Evolutionary conservation across 495 filamentous ascomycete species (phyloP), one percentile per base, ranked within the genome.

Genomic region (Aspergillus bertholletiae): DNA sequence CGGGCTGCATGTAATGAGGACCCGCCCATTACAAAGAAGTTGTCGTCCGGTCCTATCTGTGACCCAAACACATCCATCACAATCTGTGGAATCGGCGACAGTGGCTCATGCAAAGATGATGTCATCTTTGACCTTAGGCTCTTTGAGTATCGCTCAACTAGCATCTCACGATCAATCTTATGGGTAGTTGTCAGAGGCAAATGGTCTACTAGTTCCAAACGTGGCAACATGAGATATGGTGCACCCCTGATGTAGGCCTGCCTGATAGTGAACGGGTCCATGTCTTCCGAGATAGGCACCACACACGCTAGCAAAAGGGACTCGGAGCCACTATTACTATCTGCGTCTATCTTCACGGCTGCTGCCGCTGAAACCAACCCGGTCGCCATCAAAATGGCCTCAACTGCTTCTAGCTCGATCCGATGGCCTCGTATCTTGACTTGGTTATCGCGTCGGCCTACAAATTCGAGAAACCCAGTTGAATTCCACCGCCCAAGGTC

Each of bases 1-100:
- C 34, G 46, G 8, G 46, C 46, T 1, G 56, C 56, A 6, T 58
- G 56, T n/a, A 58, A 35, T 3, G 56, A 58, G 18, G 56, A 51
- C 0, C 51, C 56, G 7, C 56, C 56, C 17, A 54, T 15, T 7
- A 39, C 13, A 39, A 58, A 58, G 32, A 58, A 58, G 26, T 51
- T 46, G 15, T 58, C 56, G 11, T 46, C 27, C 22, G 27, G 30
- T 18, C 13, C 13, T 12, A 28, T 20, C 27, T 15, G 26, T n/a
- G 18, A n/a, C 17, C 46, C n/a, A 34, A 34, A 49, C 11, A 23
- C 46, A 11, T 28, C 18, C 9, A 12, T n/a, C 26, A 49, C 46
- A 27, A 34, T 17, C 26, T 28, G n/a, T 7, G 32, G 7, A 49
- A 43, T 22, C 1, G 39, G 39, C 7, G 39, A 21, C n/a, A 43